A percentile compares a stretch with the other conserved stretches of the same genome.
phyloP scores from a whole-genome alignment of 73 alveolate species.

The Tetrahymena elliotti region DNA sequence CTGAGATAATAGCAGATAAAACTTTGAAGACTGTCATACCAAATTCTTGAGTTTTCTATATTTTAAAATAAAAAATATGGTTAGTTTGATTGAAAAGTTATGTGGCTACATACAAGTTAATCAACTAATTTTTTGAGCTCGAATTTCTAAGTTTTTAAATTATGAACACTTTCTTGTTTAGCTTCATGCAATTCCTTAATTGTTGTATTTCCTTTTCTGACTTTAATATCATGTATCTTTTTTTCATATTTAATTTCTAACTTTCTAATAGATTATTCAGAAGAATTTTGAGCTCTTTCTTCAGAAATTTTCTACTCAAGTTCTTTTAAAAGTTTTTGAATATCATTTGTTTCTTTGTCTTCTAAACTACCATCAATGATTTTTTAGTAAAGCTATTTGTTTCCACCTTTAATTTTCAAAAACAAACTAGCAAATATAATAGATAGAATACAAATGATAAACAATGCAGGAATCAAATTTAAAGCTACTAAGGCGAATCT shows the following conservation, averaged over 20 bases:
- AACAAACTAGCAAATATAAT: neutral
- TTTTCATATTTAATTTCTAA: neutral
- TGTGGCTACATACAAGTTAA: neutral
- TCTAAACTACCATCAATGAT: neutral
- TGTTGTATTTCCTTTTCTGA: neutral
- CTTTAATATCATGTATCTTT: neutral
- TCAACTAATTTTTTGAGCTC: neutral
- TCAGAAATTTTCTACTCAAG: neutral
- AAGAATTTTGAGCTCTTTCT: neutral
- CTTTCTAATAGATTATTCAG: neutral
- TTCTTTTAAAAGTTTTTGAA: neutral
- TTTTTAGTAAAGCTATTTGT: neutral
- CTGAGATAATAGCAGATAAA: neutral
- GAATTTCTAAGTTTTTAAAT: neutral
- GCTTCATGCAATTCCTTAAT: neutral
- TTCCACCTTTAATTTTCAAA: neutral
- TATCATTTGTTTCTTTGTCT: neutral
- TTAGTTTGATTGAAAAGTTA: neutral
- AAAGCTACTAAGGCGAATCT: neutral
- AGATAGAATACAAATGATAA: neutral
- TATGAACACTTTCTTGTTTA: neutral
- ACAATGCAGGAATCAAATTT: neutral
- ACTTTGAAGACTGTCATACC: neutral
- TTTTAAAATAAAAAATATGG: neutral
- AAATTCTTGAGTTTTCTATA: neutral